Base-by-base conservation (phyloP, 345 rosid genomes). In the Sisymbrium irio region DNA sequence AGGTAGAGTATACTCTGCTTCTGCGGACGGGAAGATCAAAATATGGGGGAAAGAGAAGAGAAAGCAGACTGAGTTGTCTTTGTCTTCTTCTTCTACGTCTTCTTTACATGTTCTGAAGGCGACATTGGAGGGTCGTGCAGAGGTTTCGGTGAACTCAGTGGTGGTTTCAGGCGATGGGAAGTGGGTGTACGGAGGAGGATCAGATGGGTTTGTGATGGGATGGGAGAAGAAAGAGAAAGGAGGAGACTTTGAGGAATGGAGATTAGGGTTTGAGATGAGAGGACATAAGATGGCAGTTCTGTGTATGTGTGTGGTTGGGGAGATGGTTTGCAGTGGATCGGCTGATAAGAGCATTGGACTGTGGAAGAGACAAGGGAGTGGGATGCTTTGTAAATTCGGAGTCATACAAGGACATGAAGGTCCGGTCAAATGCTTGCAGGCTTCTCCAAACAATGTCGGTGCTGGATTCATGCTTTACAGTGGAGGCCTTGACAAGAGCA, bases 371-470 rank as follows among this genome's bases (percentile, higher is more conserved):
- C 88, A 83, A 72, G 74, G 57, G 35, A 73, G 28, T 78, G 88
- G 85, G 3, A 75, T 73, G 56, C 82, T 92, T 2, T 51, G 72
- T 55, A 88, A 82, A 57, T 63, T 90, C 4, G 88, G 93, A 27
- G 76, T 77, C 55, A 83, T 95, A 11, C 81, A 50, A 33, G 99
- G 99, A 0, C 99, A 95, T 70, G 83, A 79, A 39, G 99, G 93
- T 25, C 98, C 99, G 0, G 94, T 95, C 9, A 95, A 90, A 81
- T 95, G 99, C 62, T 72, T 95, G 82, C 98, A 95, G 22, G 97
- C 87, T 11, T 90, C 88, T 25, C 77, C 83, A 0, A 69, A 78
- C 5, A 72, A 78, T 28, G 84, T 82, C 18, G 97, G 87, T 42
- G 78, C 74, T 62, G 88, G 93, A 32, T 92, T 95, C 85, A 78